These are phyloP conservation scores for Kernera saxatilis DNA, from an alignment of 345 rosid species.

Conservation along the genomic window DNA sequence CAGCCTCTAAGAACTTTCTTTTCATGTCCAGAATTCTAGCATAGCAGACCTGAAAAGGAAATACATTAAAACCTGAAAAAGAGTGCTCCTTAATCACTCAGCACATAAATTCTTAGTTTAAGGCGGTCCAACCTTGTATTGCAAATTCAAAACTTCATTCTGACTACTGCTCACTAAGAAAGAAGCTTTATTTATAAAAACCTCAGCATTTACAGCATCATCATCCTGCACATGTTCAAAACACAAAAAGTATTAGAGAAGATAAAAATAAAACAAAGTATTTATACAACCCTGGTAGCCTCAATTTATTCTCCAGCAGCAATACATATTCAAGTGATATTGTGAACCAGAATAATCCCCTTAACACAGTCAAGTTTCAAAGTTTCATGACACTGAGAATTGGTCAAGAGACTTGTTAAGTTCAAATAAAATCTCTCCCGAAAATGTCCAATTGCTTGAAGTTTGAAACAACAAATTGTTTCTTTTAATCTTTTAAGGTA, in stretches of 20 bases:
- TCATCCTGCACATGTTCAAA: slow-evolving; percentile 62
- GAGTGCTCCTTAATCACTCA: background rate
- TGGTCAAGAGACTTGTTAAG: slow-evolving; percentile 4
- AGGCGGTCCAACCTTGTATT: slow-evolving; percentile 61
- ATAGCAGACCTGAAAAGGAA: slow-evolving; percentile 67
- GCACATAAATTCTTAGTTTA: background rate
- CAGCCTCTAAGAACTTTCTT: slow-evolving; percentile 96
- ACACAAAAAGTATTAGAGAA: background rate
- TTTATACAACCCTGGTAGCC: background rate
- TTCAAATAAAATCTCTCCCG: background rate
- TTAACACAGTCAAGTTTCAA: background rate
- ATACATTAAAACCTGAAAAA: background rate
- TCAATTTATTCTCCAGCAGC: background rate
- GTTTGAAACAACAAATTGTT: background rate
- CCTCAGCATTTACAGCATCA: slow-evolving; percentile 97
- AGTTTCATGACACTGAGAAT: background rate
- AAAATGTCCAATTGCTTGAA: background rate
- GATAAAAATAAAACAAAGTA: background rate
- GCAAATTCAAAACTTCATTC: slow-evolving; percentile 84
- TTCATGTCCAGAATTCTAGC: slow-evolving; percentile 96
- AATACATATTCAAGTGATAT: background rate
- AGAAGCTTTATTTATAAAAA: slow-evolving; percentile 93
- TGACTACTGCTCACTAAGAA: slow-evolving; percentile 95
- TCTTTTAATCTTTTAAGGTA: background rate
- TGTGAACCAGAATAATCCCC: background rate